Evolutionary conservation across 345 rosid genomes (phyloP), one percentile per base, ranked within the genome.

Genomic region (Salix koriyanagi): DNA sequence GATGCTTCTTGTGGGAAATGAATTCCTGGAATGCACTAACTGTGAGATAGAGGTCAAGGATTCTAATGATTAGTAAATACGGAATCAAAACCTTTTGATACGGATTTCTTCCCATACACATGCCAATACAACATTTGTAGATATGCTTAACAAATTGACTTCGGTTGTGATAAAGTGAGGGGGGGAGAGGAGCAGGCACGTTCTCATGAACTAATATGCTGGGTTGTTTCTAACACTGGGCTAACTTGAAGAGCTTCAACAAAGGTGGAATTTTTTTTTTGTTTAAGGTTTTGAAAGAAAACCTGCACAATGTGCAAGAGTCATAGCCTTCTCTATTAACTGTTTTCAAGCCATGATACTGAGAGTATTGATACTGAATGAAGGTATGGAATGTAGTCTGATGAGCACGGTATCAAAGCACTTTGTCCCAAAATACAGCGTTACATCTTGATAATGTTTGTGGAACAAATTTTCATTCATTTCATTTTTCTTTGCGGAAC

Each of bases 401-500:
- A 62, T n/a, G 13, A 56, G 28, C 28, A 56, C 14, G 3, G 12
- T 41, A 41, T 10, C 46, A 41, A 41, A 41, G 4, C 46, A 41
- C 46, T 9, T 41, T 41, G 46, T 30, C 66, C 32, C 54, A 23
- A 4, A 36, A 46, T 48, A 23, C n/a, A 23, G 11, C 23, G 28
- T n/a, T 56, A 3, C 28, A 56, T 58, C 11, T n/a, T 85, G 81
- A 48, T 70, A 1, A 16, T 65, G 6, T 72, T 32, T 34, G 37
- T 41, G 56, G 36, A 71, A 7, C 19, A 34, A 62, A 72, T 6
- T 64, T 62, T 62, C 10, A 56, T 74, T 6, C 23, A 7, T 64
- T 65, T 56, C 8, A 5, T n/a, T 48, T 68, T 48, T 28, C 42
- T 79, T 75, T 71, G 36, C 79, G 81, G 80, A 26, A 64, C 90